Conservation (phyloP, 768 basidiomycete genomes). For the Suillus hirtellus region DNA sequence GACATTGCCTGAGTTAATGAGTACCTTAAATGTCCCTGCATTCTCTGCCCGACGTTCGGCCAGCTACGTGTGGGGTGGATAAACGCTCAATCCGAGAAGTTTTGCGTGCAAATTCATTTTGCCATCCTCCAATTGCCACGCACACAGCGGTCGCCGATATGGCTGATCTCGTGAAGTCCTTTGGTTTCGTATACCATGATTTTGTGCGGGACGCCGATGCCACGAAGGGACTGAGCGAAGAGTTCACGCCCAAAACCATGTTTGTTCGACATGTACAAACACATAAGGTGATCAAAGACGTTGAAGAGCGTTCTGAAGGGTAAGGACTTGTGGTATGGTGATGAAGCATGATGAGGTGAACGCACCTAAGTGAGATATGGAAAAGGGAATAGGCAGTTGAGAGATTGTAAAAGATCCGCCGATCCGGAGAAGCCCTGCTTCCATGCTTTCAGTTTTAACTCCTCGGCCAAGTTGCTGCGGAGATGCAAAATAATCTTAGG, state of each 20-base stretch:
- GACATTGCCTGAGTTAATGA: slow-evolving; percentile 59
- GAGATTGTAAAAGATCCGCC: slow-evolving; percentile 84
- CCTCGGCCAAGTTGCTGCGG: neutral
- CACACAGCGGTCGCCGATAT: slow-evolving; percentile 72
- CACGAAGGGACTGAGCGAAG: slow-evolving; percentile 73
- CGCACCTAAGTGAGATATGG: slow-evolving; percentile 54
- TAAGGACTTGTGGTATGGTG: slow-evolving; percentile 83
- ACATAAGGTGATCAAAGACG: slow-evolving; percentile 84
- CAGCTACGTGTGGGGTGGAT: slow-evolving; percentile 64
- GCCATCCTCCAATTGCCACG: slow-evolving; percentile 78
- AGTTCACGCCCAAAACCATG: slow-evolving; percentile 88
- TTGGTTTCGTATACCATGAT: slow-evolving; percentile 93
- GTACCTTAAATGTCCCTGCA: slow-evolving; percentile 63
- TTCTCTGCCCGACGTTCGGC: slow-evolving; percentile 78
- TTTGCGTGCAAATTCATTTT: slow-evolving; percentile 66
- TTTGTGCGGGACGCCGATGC: slow-evolving; percentile 77
- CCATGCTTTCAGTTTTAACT: slow-evolving; percentile 68
- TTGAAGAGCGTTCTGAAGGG: slow-evolving; percentile 98
- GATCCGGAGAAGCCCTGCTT: slow-evolving; percentile 89
- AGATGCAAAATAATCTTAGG: slow-evolving; percentile 44
- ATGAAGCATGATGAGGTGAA: slow-evolving; percentile 90
- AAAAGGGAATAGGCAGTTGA: slow-evolving; percentile 68
- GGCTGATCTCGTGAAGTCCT: slow-evolving; percentile 91
- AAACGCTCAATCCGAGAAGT: slow-evolving; percentile 73
- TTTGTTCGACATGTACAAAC: slow-evolving; percentile 75